These are phyloP conservation scores for Penicillium glabrum DNA, from an alignment of 2,329 filamentous ascomycete genomes.

Conservation along the genomic window DNA sequence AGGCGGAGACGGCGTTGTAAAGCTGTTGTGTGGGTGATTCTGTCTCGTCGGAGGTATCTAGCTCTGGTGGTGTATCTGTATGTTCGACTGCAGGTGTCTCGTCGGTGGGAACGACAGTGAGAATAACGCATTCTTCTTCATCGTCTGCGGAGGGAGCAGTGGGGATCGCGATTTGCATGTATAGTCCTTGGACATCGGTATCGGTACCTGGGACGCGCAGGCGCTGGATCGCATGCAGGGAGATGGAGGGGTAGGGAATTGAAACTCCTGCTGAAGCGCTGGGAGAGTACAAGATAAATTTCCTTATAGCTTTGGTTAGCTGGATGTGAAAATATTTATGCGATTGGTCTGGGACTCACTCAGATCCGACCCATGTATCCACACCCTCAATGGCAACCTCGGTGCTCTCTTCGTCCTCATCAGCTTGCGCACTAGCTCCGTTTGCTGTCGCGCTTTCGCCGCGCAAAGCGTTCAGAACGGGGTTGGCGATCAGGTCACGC, in stretches of 20 bases:
- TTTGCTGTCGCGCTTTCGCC: slow-evolving; percentile 2
- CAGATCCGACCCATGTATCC: slow-evolving; percentile 50
- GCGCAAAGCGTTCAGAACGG: slow-evolving; percentile 35
- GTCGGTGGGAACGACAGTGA: slow-evolving; percentile 43
- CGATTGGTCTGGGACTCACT: slow-evolving; percentile 36
- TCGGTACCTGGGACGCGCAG: slow-evolving; percentile 35
- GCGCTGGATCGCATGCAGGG: slow-evolving; percentile 49
- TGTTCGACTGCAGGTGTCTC: slow-evolving; percentile 11
- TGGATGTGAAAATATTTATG: background rate
- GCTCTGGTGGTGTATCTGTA: slow-evolving; percentile 22
- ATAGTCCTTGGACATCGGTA: slow-evolving; percentile 44
- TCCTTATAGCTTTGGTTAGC: slow-evolving; percentile 29
- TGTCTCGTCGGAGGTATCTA: slow-evolving; percentile 27
- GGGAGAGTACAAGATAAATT: slow-evolving; percentile 44
- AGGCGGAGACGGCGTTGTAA: slow-evolving; percentile 48
- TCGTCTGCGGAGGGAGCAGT: slow-evolving; percentile 31
- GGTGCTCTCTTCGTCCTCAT: slow-evolving; percentile 22
- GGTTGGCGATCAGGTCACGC: slow-evolving; percentile 37
- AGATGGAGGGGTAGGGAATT: slow-evolving; percentile 51
- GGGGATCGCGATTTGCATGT: slow-evolving; percentile 47
- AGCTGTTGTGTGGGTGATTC: slow-evolving; percentile 43
- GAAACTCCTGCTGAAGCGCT: slow-evolving; percentile 38
- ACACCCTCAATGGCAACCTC: slow-evolving; percentile 41
- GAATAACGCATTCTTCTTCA: slow-evolving; percentile 42
- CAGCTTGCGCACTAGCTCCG: slow-evolving; percentile 3